Conservation (phyloP, 345 rosid genomes). For the Anastatica hierochuntica region DNA sequence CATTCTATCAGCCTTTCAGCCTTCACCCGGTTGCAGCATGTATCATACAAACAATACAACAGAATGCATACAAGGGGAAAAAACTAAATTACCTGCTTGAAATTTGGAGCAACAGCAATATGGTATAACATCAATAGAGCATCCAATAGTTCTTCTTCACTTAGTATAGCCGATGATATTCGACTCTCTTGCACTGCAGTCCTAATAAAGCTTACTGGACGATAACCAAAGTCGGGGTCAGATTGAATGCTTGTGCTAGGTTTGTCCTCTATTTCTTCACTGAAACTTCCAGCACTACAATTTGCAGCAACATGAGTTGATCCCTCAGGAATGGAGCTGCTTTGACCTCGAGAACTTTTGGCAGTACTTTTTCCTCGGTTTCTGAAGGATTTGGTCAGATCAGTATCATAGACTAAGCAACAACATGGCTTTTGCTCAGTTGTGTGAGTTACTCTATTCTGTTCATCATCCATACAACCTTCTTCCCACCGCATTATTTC, state of each 20-base stretch:
- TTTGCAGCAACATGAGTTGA: constrained; percentile 82
- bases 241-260: constrained; percentile 89
- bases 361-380: constrained; percentile 42
- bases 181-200: constrained; percentile 45
- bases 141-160: constrained; percentile 92
- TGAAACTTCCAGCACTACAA: constrained; percentile 64
- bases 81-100: constrained; percentile 60
- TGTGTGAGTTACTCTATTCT: constrained; percentile 61
- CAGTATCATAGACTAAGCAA: constrained; percentile 69
- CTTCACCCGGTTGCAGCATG: too few species aligned
- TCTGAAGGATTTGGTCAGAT: constrained; percentile 52
- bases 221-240: constrained; percentile 73
- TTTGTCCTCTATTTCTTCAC: constrained; percentile 80
- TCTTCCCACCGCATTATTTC: constrained; percentile 91
- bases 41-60: not conserved
- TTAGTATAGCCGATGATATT: constrained; percentile 49
- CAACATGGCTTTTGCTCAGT: constrained; percentile 86
- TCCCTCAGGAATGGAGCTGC: constrained; percentile 65
- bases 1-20: constrained; percentile 29
- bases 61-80: not conserved
- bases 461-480: constrained; percentile 87
- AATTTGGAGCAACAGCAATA: constrained; percentile 88
- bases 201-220: constrained; percentile 44
- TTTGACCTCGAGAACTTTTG: constrained; percentile 53
- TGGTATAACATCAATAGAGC: constrained; percentile 67